Evolutionary conservation across 2,329 filamentous ascomycete species (phyloP).

Genomic region (Graphilbum fragrans): DNA sequence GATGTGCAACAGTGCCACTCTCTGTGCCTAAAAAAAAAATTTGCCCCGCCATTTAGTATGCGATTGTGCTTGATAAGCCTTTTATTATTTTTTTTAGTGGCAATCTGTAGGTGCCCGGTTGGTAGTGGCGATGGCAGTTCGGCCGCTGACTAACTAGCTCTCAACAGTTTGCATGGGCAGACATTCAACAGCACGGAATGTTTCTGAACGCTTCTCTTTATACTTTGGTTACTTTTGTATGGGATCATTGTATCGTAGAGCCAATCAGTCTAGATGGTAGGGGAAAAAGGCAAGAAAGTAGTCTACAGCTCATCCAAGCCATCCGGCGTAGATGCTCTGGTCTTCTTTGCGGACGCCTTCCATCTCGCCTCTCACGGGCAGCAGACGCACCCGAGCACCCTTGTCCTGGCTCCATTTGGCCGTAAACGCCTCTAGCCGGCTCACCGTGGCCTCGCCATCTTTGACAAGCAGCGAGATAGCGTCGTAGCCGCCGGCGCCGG

Average conservation of each 20-base stretch:
- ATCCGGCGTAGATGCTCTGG: conserved; percentile 28
- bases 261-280: no score
- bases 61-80: conserved; percentile 5
- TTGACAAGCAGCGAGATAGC: conserved; percentile 70
- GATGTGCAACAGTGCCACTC: neutral
- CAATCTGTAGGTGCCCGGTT: no score
- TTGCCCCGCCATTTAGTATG: conserved; percentile 8
- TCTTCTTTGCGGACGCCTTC: conserved; percentile 46
- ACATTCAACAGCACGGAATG: no score
- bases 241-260: no score
- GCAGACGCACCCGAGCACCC: conserved; percentile 52
- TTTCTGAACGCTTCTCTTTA: neutral
- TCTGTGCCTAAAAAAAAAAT: conserved; percentile 6
- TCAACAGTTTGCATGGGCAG: no score
- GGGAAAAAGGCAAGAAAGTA: no score
- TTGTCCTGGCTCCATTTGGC: conserved; percentile 49
- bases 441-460: conserved; percentile 55
- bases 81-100: no score
- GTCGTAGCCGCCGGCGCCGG: conserved; percentile 88
- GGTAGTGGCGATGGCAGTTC: neutral
- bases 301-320: conserved; percentile 19
- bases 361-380: conserved; percentile 61
- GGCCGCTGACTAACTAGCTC: no score
- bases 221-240: no score
- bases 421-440: conserved; percentile 49